Evolutionary conservation across 768 basidiomycete species (phyloP), one percentile per base, ranked within the genome.

Genomic region (Termitomyces sp.): DNA sequence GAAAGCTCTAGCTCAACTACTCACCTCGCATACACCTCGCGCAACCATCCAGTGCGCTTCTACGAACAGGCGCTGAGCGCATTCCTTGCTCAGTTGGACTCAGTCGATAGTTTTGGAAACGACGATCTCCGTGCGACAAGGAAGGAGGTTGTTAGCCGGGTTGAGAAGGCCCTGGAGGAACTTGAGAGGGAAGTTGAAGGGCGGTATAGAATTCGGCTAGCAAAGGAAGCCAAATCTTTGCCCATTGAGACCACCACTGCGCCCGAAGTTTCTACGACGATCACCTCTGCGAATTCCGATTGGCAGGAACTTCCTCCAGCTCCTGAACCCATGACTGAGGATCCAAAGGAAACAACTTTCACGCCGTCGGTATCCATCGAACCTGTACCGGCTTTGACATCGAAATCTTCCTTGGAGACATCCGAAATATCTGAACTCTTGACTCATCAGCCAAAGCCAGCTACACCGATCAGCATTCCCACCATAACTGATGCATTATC

Each of bases 1-100:
- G 63, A 62, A 20, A 60, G 56, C 8, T 61, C 67, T 3, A 52
- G 51, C 16, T 57, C 62, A 4, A 68, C 67, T n/a, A 66, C 70
- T 7, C 71, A 71, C 38, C 78, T 91, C 10, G 74, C 81, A 4
- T 88, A 80, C 73, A 83, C 81, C 28, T 63, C 80, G 10, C 70
- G 67, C 48, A 90, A 89, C 67, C 78, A 81, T 28, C 78, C 83
- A 0, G 71, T 90, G 40, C 83, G 83, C 55, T 78, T 75, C 60
- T 85, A 87, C 69, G 81, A 85, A 62, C 78, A 88, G 62, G 77
- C 79, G 20, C 70, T 90, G n/a, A 76, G 76, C 52, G 70, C 75
- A 41, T 74, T 91, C 26, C 70, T 91, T 20, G 64, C 74, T 11
- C 73, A 77, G 59, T 74, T 90, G 26, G 88, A 90, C 63, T 76